phyloP scores from a whole-genome alignment of 164 flowering plant genomes.

The Brasenia schreberi region DNA sequence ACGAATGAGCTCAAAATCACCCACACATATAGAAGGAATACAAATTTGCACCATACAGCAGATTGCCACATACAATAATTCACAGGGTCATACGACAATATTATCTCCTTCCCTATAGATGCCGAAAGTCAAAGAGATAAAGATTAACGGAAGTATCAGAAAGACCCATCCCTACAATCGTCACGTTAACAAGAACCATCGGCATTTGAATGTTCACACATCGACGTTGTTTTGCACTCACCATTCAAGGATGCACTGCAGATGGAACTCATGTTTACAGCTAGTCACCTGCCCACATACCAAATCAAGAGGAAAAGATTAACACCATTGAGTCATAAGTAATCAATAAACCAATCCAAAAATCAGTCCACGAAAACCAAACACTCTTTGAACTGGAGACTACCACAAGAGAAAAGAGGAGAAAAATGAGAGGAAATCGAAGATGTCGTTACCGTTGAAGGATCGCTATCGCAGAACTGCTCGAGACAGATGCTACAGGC shows the following conservation, averaged over 20 bases:
- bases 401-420: not conserved
- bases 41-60: not conserved
- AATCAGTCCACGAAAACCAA: not conserved
- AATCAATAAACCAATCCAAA: not conserved
- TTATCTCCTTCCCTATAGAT: not conserved
- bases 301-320: not conserved
- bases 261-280: conserved; percentile 98
- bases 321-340: not conserved
- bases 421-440: not conserved
- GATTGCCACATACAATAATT: not conserved
- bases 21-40: not conserved
- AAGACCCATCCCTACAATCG: not conserved
- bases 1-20: not conserved
- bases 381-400: not conserved
- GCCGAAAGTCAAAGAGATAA: too few relatives aligned
- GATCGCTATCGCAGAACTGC: conserved; percentile 69
- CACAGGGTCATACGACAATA: not conserved
- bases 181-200: not conserved
- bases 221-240: conserved; percentile 9
- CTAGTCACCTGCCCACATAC: conserved; percentile 48
- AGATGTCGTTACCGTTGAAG: conserved; percentile 48
- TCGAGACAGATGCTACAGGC: conserved; percentile 98
- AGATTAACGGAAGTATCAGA: not conserved
- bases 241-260: conserved; percentile 97
- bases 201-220: not conserved